Evolutionary conservation across 305 asterid species (phyloP).

Genomic region (Fraxinus angustifolia): DNA sequence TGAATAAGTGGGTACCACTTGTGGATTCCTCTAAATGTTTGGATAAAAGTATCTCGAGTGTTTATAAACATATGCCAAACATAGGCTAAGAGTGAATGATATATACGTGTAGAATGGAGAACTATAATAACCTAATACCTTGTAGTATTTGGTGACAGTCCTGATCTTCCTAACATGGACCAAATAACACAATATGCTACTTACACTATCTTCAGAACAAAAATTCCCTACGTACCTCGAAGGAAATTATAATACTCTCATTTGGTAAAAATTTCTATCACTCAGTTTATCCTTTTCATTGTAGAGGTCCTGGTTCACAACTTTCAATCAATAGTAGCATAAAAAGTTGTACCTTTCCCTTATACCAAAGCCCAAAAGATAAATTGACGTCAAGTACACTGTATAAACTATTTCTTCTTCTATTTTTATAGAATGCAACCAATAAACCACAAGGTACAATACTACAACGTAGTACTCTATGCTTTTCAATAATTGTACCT

Average conservation of each 20-base stretch:
- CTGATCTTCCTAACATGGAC: background rate
- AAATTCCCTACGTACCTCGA: background rate
- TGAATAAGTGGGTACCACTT: background rate
- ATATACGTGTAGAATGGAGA: background rate
- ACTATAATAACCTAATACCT: background rate
- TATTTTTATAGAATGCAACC: background rate
- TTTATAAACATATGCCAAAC: background rate
- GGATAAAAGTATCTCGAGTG: background rate
- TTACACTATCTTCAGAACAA: background rate
- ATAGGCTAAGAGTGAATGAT: background rate
- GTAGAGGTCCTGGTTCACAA: background rate
- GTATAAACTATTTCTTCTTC: background rate
- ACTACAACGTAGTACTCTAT: background rate
- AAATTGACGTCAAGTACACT: background rate
- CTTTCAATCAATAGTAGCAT: background rate
- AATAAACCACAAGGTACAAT: conserved; percentile 11
- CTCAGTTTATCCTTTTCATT: background rate
- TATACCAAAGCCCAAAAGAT: background rate
- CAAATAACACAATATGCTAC: background rate
- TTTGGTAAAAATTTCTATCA: background rate
- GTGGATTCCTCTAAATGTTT: background rate
- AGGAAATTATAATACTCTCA: background rate
- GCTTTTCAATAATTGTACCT: background rate
- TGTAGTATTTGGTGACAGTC: background rate
- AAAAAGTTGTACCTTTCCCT: background rate